Base-by-base conservation (phyloP, 345 rosid genomes). In the Passiflora organensis region DNA sequence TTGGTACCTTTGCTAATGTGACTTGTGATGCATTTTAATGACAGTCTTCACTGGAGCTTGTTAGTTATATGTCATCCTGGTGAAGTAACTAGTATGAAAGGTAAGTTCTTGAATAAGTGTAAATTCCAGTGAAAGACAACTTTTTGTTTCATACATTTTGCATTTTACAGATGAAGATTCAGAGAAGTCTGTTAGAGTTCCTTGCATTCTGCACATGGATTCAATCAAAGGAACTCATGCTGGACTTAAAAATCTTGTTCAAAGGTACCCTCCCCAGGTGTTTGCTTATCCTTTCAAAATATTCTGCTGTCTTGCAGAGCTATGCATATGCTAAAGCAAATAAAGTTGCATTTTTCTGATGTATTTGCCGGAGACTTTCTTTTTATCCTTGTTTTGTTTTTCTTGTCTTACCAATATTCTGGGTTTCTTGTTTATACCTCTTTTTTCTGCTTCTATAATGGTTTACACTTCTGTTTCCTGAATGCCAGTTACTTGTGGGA, bases 11-110 rank as follows among this genome's bases (percentile, higher is more conserved):
- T 11, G 25, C 63, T 72, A 32, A 69, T 47, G 62, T 32, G 20
- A 56, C 62, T 45, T 62, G 24, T 61, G 55, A 13, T 52, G 41
- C 50, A 65, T 61, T 65, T 42, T 72, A 18, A 64, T 71, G 51
- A 57, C 82, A 93, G 99, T 78, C 95, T 93, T 47, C 99, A 93
- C 69, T 93, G 99, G 99, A 93, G 96, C 75, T 81, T 93, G 73
- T 78, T 93, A 69, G 84, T 93, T 56, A 71, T 93, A 45, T 93
- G 99, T 66, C 99, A 93, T 80, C 91, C 81, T 66, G 91, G 91
- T 66, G 94, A 88, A 69, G 79, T 89, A 67, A 81, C 81, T 70
- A 61, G 68, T 62, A 66, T 78, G 65, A 60, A 63, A 64, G 99
- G 97, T 89, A 62, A 67, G 71, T 73, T 53, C 38, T 49, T 71